phyloP scores from a whole-genome alignment of 495 filamentous ascomycete species.

The Rhypophila decipiens region DNA sequence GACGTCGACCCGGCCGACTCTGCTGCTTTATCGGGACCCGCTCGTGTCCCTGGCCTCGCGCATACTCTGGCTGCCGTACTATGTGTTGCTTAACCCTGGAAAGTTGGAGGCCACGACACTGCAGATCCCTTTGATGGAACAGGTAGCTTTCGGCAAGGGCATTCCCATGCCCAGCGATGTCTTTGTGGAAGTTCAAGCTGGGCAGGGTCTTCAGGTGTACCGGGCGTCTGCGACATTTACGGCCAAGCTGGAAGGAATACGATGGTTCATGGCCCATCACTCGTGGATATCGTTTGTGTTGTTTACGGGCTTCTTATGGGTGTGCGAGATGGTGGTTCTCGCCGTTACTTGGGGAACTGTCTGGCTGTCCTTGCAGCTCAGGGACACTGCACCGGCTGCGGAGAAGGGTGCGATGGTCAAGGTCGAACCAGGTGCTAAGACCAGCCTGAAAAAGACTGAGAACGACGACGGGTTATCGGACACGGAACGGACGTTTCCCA shows the following conservation, averaged over 20 bases:
- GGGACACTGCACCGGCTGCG: not conserved
- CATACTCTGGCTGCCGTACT: conserved; percentile 37
- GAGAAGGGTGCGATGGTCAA: not conserved
- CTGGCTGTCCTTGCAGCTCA: not conserved
- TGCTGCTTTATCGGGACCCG: conserved; percentile 36
- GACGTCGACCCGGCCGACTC: conserved; percentile 28
- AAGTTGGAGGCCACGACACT: conserved; percentile 48
- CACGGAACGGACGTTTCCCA: conserved; percentile 50
- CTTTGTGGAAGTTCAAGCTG: conserved; percentile 60
- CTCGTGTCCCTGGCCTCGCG: conserved; percentile 30
- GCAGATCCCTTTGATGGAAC: conserved; percentile 65
- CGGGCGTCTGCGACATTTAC: conserved; percentile 57
- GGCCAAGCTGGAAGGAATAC: conserved; percentile 67
- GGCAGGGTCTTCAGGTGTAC: conserved; percentile 69
- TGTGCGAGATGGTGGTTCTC: conserved; percentile 56
- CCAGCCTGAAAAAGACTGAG: not conserved
- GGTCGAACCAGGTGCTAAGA: not conserved
- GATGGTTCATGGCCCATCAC: conserved; percentile 82
- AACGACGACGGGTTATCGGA: conserved; percentile 10
- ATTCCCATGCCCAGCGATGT: conserved; percentile 51
- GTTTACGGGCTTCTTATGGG: conserved; percentile 69
- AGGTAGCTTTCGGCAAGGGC: conserved; percentile 54
- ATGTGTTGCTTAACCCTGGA: conserved; percentile 35
- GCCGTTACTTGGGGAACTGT: conserved; percentile 24
- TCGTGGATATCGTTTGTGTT: conserved; percentile 60